phyloP scores from a whole-genome alignment of 129 eudicot genomes.

The Helichrysum umbraculigerum region DNA sequence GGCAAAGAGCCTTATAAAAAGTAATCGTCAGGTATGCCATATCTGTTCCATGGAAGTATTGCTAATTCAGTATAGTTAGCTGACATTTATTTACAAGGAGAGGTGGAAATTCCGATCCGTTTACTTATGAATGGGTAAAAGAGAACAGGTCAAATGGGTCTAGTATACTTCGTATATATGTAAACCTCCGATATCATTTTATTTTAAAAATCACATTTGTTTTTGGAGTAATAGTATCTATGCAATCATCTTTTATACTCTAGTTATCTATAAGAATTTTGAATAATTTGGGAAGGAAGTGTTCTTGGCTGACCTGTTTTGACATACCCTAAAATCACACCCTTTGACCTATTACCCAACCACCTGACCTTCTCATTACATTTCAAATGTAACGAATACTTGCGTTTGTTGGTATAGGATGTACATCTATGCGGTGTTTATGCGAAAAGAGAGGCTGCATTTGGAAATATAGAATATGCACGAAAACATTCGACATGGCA shows the following conservation, averaged over 20 bases:
- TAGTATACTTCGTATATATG: background rate
- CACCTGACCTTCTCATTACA: background rate
- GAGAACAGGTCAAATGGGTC: background rate
- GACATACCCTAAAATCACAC: background rate
- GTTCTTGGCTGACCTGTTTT: background rate
- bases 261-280: background rate
- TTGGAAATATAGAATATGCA: conserved; percentile 79
- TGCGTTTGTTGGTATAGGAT: conserved; percentile 53
- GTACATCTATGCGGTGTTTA: conserved; percentile 88
- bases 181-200: background rate
- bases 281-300: background rate
- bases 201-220: background rate
- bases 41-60: conserved; percentile 12
- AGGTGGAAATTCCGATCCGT: background rate
- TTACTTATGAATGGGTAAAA: background rate
- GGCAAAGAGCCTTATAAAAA: conserved; percentile 84
- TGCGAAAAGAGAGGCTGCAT: conserved; percentile 87
- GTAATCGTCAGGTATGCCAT: conserved; percentile 75
- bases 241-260: background rate
- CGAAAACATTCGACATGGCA: conserved; percentile 97
- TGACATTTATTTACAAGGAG: background rate
- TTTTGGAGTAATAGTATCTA: background rate
- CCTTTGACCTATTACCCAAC: background rate
- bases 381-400: background rate
- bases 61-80: background rate